Evolutionary conservation across 345 rosid species (phyloP), one percentile per base, ranked within the genome.

Genomic region (Angophora floribunda): DNA sequence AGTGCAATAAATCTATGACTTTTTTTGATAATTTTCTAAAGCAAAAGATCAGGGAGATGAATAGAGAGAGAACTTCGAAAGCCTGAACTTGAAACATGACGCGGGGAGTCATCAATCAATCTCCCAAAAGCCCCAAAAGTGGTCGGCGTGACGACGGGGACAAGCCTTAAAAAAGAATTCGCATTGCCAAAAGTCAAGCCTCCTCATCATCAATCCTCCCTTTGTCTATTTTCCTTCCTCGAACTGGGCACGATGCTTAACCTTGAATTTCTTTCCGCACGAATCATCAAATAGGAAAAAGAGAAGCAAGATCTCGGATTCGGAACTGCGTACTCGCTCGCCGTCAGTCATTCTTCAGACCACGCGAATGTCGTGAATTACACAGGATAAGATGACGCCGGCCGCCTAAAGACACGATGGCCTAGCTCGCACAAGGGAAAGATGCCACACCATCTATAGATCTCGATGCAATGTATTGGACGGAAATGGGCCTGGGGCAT

Each of bases 91-190:
- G 19, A 19, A 19, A 41, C 49, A 44, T 26, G 9, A 21, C 9
- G 30, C 17, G 45, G 26, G 65, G 15, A 4, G 28, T 28, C 49
- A 41, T 53, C 63, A 22, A 36, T 86, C 49, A 1, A 22, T 41
- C 26, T 50, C 55, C 87, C 22, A 30, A 89, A 92, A 70, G 45
- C 91, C 86, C 86, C 80, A 44, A 44, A 51, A 90, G 86, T 85
- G 89, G 89, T 88, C 90, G 92, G 92, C 91, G 4, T 24, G 59
- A 84, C 19, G 86, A 86, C 79, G 87, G 86, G 32, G 89, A 85
- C 8, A 41, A n/a, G 75, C 4, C 4, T 10, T 26, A 12, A 4
- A 19, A 36, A 21, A 36, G 32, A 30, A 51, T 41, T 32, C 30
- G 90, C 84, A 15, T 61, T 36, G 41, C 41, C 87, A 47, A 75